Percentiles rank a stretch among this genome's conserved stretches.
Conservation (phyloP, 192 early-diverging fungal genomes). For the Helicostylum pulchrum region DNA sequence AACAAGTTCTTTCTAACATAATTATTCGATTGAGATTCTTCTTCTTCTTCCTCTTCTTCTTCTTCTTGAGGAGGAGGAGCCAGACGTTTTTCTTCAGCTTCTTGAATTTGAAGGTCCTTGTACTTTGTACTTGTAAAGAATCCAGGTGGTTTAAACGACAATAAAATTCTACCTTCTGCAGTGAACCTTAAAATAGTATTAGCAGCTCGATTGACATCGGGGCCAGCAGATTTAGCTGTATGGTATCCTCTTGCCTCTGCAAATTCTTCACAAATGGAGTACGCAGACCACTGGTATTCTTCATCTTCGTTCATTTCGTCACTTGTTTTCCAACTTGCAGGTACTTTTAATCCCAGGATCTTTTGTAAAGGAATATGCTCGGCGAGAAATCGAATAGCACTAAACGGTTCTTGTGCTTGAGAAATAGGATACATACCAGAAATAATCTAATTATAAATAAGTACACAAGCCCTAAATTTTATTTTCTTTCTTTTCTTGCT, state of each 20-base stretch:
- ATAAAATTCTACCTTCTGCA: slow-evolving; percentile 79
- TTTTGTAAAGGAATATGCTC: slow-evolving; percentile 71
- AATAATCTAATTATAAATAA: slow-evolving; percentile 27
- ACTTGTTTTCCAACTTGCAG: slow-evolving; percentile 35
- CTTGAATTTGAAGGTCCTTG: slow-evolving; percentile 31
- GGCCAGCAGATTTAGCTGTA: slow-evolving; percentile 74
- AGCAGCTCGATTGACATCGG: slow-evolving; percentile 85
- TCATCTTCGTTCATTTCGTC: slow-evolving; percentile 26
- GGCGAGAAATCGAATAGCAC: slow-evolving; percentile 73
- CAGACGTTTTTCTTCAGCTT: slow-evolving; percentile 32
- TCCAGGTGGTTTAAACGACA: slow-evolving; percentile 87
- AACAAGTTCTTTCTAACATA: too few species aligned
- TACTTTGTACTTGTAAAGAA: slow-evolving; percentile 62
- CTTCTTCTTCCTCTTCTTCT: slow-evolving; percentile 22
- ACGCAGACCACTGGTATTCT: slow-evolving; percentile 70
- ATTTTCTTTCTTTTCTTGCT: too few species aligned
- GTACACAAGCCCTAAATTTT: too few species aligned
- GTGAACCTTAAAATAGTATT: slow-evolving; percentile 76
- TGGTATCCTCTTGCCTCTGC: slow-evolving; percentile 79
- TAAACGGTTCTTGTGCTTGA: slow-evolving; percentile 95
- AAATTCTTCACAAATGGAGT: slow-evolving; percentile 86
- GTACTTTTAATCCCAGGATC: slow-evolving; percentile 62
- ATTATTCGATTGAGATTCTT: background rate
- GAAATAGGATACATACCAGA: slow-evolving; percentile 93
- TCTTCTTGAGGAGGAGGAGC: slow-evolving; percentile 18